These are phyloP conservation scores for Pochonia chlamydosporia DNA, from an alignment of 2,329 filamentous ascomycete species.

Conservation along the genomic window DNA sequence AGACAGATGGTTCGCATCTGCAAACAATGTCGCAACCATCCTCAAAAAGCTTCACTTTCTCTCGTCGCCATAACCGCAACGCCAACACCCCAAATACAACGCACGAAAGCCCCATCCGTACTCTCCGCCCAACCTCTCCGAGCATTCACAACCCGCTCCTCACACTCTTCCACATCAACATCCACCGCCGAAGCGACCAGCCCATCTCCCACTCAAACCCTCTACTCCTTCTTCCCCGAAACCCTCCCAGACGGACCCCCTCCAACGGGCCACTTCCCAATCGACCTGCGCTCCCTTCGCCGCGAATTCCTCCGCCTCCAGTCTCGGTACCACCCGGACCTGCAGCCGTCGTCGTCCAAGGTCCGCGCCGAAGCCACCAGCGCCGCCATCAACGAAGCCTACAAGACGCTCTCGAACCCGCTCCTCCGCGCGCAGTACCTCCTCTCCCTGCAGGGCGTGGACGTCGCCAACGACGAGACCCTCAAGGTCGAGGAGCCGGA, in stretches of 20 bases:
- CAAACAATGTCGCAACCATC: conserved; percentile 26
- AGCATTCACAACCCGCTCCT: not conserved
- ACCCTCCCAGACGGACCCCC: conserved; percentile 75
- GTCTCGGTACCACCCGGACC: conserved; percentile 68
- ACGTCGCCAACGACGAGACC: conserved; percentile 74
- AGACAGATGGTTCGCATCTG: too few species aligned
- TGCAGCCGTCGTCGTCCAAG: conserved; percentile 50
- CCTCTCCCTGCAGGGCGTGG: conserved; percentile 65
- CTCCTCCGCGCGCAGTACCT: conserved; percentile 85
- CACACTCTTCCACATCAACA: conserved; percentile 8
- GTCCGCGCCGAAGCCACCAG: conserved; percentile 68
- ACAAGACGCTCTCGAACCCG: conserved; percentile 75
- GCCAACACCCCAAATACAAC: not conserved
- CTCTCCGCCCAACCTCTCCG: too few species aligned
- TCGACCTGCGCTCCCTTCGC: conserved; percentile 65
- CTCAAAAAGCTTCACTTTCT: conserved; percentile 12
- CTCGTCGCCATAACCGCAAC: not conserved
- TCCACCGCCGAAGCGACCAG: not conserved
- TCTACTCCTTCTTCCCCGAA: conserved; percentile 85
- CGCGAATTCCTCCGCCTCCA: conserved; percentile 85
- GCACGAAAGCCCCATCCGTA: conserved; percentile 4
- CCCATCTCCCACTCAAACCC: conserved; percentile 35
- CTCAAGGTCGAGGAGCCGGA: conserved; percentile 61
- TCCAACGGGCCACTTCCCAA: conserved; percentile 66
- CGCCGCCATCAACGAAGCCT: conserved; percentile 83